A percentile compares a stretch with the other conserved stretches of the same genome.
Conservation (phyloP, 331 rosid genomes). For the Arachis monticola region DNA sequence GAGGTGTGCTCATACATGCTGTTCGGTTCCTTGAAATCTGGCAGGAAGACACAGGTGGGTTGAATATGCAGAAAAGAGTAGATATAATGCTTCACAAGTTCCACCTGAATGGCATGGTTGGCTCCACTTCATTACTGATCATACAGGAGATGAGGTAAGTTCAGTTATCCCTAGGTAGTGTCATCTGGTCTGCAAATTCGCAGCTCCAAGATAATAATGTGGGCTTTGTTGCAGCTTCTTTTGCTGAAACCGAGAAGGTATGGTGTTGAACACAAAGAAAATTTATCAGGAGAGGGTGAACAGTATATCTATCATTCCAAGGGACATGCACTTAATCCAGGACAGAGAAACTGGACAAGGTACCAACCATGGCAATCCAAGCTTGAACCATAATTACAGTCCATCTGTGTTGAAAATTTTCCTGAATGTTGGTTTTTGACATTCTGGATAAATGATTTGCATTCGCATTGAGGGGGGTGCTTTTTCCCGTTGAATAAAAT, state of each 20-base stretch:
- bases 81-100: conserved; percentile 98
- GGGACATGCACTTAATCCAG: conserved; percentile 93
- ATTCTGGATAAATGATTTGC: conserved; percentile 29
- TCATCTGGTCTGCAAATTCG: background rate
- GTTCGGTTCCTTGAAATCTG: conserved; percentile 24
- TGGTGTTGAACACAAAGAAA: conserved; percentile 79
- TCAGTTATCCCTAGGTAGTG: conserved; percentile 21
- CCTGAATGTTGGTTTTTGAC: conserved; percentile 27
- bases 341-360: conserved; percentile 95
- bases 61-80: conserved; percentile 91
- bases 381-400: conserved; percentile 41
- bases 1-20: conserved; percentile 9
- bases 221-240: conserved; percentile 69
- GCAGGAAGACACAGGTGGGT: conserved; percentile 99
- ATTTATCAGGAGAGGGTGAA: conserved; percentile 96
- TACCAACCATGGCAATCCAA: conserved; percentile 93
- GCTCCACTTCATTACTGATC: conserved; percentile 91
- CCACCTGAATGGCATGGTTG: conserved; percentile 99
- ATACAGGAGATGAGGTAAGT: conserved; percentile 94
- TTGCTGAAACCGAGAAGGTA: conserved; percentile 86
- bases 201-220: conserved; percentile 26
- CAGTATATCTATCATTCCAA: conserved; percentile 88
- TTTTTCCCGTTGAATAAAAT: conserved; percentile 12
- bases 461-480: conserved; percentile 33
- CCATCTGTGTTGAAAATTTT: conserved; percentile 28